Base-by-base conservation (phyloP, 73 alveolate species). In the Paramecium caudatum region DNA sequence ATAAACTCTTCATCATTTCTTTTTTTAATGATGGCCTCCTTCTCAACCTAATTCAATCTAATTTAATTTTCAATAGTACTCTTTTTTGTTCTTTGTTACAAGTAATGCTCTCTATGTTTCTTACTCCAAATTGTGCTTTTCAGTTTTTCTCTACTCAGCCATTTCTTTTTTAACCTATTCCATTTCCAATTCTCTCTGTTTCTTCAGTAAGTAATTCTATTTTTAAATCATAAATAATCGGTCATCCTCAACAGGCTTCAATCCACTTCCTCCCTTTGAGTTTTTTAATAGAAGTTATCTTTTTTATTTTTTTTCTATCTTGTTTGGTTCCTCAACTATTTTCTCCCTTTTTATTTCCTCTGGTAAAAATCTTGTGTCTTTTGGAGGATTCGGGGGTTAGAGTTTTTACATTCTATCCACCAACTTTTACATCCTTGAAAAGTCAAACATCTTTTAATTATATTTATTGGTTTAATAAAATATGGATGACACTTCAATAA, bases 101-200 rank as follows among this genome's bases (percentile, higher is more conserved):
- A 74, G 0, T 1, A 74, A 5, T 9, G 62, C 68, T 30, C 47
- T 74, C 32, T 74, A 43, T 5, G 88, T 74, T 74, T 19, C 62
- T 39, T 3, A 23, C 43, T 74, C 88, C 10, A 41, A 74, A 19
- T 74, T 45, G 16, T 0, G 17, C 43, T 74, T 74, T 39, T 41
- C 62, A 13, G n/a, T 9, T 13, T 17, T 74, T 41, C 43, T 74
- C 19, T 74, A 45, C 43, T 74, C 88, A 36, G 88, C 88, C 32
- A 74, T 21, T 74, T 74, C 88, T 39, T 74, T 39, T 74, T 74
- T 74, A n/a, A 45, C 88, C 32, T 74, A 13, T 19, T 74, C 88
- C 88, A 74, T 41, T 43, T 74, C 88, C 21, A 74, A 74, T 74
- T 74, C 69, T 21, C 88, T 74, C 55, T 74, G 32, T 47, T 74